These are phyloP conservation scores for Stagonosporopsis rhizophila DNA, from an alignment of 2,329 filamentous ascomycete genomes.

Conservation along the genomic window DNA sequence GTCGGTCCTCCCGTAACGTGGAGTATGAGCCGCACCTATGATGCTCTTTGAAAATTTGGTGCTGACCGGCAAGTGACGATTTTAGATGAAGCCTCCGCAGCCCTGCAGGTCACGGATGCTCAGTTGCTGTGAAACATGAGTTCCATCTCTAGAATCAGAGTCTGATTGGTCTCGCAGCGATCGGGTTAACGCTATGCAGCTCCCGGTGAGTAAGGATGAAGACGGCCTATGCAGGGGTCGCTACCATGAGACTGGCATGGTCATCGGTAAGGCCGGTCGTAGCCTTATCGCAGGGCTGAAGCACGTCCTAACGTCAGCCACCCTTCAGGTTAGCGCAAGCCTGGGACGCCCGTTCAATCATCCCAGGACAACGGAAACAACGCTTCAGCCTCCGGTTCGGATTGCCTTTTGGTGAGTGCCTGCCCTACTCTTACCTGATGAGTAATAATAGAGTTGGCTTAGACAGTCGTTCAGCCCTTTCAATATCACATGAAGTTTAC, in stretches of 20 bases:
- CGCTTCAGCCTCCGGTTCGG: constrained; percentile 3
- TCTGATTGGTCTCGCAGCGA: constrained; percentile 18
- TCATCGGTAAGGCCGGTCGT: constrained; percentile 19
- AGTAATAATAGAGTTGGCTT: neutral
- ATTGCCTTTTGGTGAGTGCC: neutral
- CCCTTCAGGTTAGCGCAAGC: constrained; percentile 2
- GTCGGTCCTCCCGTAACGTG: constrained; percentile 40
- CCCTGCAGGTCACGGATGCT: constrained; percentile 24
- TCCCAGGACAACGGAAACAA: neutral
- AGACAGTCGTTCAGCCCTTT: neutral
- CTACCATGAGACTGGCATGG: constrained; percentile 34
- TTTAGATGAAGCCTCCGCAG: constrained; percentile 25
- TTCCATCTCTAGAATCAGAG: constrained; percentile 1
- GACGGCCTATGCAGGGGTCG: constrained; percentile 38
- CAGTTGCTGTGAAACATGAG: constrained; percentile 15
- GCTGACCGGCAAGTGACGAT: constrained; percentile 25
- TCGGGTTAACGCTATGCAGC: constrained; percentile 24
- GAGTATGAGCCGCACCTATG: constrained; percentile 31
- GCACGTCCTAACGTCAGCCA: constrained; percentile 1
- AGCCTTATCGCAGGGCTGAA: constrained; percentile 21
- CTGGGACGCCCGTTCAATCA: constrained; percentile 12
- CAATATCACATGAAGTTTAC: neutral
- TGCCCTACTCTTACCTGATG: neutral
- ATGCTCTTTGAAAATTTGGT: constrained; percentile 23
- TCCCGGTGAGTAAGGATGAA: constrained; percentile 23